Percentiles rank a stretch among this genome's conserved stretches.
phyloP scores from a whole-genome alignment of 1,284 basidiomycete species.

The Pseudozyma pruni region DNA sequence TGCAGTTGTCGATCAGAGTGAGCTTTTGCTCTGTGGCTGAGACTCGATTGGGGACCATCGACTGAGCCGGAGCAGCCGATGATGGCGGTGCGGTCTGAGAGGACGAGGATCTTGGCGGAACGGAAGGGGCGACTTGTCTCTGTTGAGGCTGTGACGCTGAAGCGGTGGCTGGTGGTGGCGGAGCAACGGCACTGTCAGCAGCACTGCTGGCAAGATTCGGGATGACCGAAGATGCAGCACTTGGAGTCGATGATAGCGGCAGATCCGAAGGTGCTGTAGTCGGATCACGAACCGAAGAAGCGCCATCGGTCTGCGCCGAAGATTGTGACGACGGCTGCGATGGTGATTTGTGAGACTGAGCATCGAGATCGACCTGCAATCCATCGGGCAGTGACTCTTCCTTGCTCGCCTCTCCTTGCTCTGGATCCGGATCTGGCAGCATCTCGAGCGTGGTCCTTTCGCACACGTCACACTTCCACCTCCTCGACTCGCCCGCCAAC shows the following conservation, averaged over 20 bases:
- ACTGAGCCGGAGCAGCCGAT: neutral
- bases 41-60: slow-evolving; percentile 1
- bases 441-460: slow-evolving; percentile 35
- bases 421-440: slow-evolving; percentile 30
- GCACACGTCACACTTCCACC: slow-evolving; percentile 51
- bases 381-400: slow-evolving; percentile 28
- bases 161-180: neutral
- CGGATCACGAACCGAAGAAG: slow-evolving; percentile 2
- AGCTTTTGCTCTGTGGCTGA: slow-evolving; percentile 31
- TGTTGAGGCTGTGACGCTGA: neutral
- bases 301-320: neutral
- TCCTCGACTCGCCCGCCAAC: slow-evolving; percentile 45
- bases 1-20: slow-evolving; percentile 39
- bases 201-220: neutral
- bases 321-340: neutral
- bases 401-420: neutral
- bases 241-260: neutral
- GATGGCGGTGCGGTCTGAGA: neutral
- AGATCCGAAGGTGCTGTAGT: neutral
- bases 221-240: neutral
- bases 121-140: neutral
- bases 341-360: slow-evolving; percentile 11
- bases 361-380: slow-evolving; percentile 25
- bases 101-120: slow-evolving; percentile 7
- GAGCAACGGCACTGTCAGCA: neutral